Percentiles rank a stretch among this genome's conserved stretches.
Conservation (phyloP, 371 early-diverging fungal species). For the Syncephalastrum monosporum region DNA sequence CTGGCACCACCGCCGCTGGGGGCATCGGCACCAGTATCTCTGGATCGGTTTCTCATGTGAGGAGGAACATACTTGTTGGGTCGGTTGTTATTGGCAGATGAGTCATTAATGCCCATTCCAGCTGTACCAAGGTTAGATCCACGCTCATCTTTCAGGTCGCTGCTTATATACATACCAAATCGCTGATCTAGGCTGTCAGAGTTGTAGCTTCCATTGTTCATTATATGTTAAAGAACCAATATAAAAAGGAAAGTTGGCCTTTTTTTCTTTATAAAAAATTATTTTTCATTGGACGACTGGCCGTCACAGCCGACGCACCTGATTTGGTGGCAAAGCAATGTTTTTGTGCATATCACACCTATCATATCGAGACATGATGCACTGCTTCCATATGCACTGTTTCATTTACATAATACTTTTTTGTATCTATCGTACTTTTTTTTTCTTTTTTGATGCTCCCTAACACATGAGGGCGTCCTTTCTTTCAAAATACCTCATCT, state of each 20-base stretch:
- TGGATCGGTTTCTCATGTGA: conserved; percentile 48
- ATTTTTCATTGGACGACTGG: no score
- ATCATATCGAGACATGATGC: no score
- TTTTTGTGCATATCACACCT: no score
- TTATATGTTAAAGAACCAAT: conserved; percentile 36
- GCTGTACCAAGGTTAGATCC: conserved; percentile 41
- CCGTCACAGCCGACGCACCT: no score
- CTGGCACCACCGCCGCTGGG: conserved; percentile 23
- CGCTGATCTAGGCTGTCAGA: conserved; percentile 65
- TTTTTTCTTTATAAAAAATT: not conserved
- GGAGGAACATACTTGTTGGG: conserved; percentile 53
- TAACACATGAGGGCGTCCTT: no score
- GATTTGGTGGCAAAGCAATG: no score
- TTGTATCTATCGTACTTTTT: no score
- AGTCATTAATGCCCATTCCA: conserved; percentile 67
- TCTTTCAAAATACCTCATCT: no score
- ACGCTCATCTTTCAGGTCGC: conserved; percentile 3
- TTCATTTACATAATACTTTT: no score
- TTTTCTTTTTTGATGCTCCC: no score
- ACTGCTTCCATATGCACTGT: no score
- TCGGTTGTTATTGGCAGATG: conserved; percentile 23
- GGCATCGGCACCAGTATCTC: conserved; percentile 2
- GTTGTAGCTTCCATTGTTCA: conserved; percentile 61
- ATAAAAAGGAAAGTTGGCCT: conserved; percentile 9
- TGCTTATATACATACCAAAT: conserved; percentile 44